Evolutionary conservation across 2,329 filamentous ascomycete species (phyloP).

Genomic region (Xylaria sp.): DNA sequence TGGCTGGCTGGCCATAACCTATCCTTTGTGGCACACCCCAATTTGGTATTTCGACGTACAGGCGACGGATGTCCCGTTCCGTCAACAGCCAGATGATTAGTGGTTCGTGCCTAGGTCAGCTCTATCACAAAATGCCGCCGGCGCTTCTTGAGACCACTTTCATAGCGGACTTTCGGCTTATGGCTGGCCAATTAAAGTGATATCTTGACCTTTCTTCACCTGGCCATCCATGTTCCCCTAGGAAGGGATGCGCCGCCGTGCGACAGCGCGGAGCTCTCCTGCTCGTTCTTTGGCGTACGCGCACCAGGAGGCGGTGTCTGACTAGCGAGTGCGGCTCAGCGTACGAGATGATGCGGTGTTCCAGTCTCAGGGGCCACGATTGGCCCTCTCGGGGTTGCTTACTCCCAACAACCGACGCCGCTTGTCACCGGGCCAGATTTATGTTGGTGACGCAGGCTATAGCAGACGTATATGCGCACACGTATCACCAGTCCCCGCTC

Average conservation of each 20-base stretch:
- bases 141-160: not conserved
- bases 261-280: not conserved
- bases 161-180: not conserved
- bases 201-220: not conserved
- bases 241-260: not conserved
- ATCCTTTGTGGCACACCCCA: not conserved
- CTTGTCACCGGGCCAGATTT: conserved; percentile 4
- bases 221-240: not conserved
- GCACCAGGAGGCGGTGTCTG: conserved; percentile 26
- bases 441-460: not conserved
- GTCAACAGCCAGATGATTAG: not conserved
- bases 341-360: conserved; percentile 21
- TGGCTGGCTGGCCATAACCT: not conserved
- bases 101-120: not conserved
- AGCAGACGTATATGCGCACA: conserved; percentile 1
- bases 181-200: not conserved
- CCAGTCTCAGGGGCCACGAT: conserved; percentile 16
- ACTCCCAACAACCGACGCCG: conserved; percentile 15
- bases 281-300: conserved; percentile 13
- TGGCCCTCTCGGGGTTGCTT: conserved; percentile 28
- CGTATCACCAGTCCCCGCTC: conserved; percentile 2
- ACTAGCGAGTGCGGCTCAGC: conserved; percentile 23
- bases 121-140: not conserved
- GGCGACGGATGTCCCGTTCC: no score
- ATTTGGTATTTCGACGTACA: not conserved